Evolutionary conservation across 2,329 filamentous ascomycete genomes (phyloP).

Genomic region (Aureobasidium uvarum): DNA sequence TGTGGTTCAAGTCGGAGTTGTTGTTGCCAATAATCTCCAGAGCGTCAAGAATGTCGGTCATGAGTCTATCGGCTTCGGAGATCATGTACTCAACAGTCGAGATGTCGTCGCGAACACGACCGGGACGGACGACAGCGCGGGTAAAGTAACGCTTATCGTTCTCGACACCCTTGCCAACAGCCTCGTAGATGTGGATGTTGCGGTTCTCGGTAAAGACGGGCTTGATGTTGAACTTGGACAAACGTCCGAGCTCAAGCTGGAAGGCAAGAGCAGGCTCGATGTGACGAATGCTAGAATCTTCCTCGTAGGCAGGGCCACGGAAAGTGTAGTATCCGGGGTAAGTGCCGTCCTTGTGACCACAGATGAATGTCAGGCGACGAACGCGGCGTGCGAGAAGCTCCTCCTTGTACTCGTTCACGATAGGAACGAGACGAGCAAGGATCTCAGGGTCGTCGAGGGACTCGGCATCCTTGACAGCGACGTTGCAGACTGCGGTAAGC

Average conservation of each 20-base stretch:
- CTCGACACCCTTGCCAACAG: constrained; percentile 88
- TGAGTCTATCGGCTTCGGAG: constrained; percentile 91
- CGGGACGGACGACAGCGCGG: constrained; percentile 89
- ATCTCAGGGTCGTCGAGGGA: constrained; percentile 78
- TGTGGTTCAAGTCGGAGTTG: constrained; percentile 98
- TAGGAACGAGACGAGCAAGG: constrained; percentile 67
- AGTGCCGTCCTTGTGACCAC: constrained; percentile 87
- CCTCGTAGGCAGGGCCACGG: constrained; percentile 83
- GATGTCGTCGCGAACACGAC: constrained; percentile 93
- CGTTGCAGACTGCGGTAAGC: constrained; percentile 86
- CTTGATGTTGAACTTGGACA: constrained; percentile 97
- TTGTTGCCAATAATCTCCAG: constrained; percentile 99
- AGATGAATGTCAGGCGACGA: constrained; percentile 92
- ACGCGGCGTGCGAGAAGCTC: constrained; percentile 79
- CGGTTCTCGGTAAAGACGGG: constrained; percentile 99
- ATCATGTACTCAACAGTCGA: constrained; percentile 98
- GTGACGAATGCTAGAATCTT: constrained; percentile 96
- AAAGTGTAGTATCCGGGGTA: constrained; percentile 99
- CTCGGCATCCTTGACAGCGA: constrained; percentile 87
- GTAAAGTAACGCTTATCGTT: constrained; percentile 99
- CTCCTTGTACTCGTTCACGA: constrained; percentile 77
- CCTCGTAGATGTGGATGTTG: constrained; percentile 99
- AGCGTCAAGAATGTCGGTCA: constrained; percentile 97
- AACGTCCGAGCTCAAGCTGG: constrained; percentile 92
- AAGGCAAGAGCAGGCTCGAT: constrained; percentile 95